Conservation (phyloP, 441 rosid genomes). For the Gossypium davidsonii region DNA sequence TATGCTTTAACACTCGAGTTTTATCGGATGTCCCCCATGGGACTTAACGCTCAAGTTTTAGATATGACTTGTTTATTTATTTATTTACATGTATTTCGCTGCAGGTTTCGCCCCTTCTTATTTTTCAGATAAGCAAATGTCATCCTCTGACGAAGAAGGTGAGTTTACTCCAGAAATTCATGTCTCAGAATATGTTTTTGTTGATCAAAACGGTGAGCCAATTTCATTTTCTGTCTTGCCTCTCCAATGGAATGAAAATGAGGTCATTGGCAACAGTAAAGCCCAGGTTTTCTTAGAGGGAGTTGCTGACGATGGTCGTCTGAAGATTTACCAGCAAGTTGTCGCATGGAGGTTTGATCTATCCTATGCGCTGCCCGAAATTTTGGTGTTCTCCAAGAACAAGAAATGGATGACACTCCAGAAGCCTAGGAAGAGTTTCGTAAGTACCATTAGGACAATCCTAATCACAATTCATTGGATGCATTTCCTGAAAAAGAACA, state of each 20-base stretch:
- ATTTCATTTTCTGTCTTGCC: constrained; percentile 32
- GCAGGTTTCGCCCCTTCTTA: not conserved
- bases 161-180: constrained; percentile 20
- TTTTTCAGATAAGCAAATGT: constrained; percentile 18
- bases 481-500: constrained; percentile 27
- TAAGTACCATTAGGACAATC: constrained; percentile 21
- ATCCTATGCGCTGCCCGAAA: constrained; percentile 17
- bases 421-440: constrained; percentile 31
- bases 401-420: constrained; percentile 23
- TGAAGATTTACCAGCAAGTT: constrained; percentile 20
- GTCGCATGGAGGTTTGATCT: constrained; percentile 31
- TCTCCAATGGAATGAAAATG: constrained; percentile 25
- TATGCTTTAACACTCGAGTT: not conserved
- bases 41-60: not conserved
- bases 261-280: not conserved
- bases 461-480: constrained; percentile 30
- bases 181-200: constrained; percentile 26
- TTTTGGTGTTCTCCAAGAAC: constrained; percentile 28
- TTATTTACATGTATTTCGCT: not conserved
- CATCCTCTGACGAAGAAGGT: constrained; percentile 34
- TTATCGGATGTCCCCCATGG: too few species aligned
- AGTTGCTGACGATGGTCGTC: constrained; percentile 21
- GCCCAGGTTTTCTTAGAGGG: constrained; percentile 21
- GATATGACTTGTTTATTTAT: not conserved
- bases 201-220: constrained; percentile 21